Evolutionary conservation across 306 rosid genomes (phyloP).

Genomic region (Trifolium pratense): DNA sequence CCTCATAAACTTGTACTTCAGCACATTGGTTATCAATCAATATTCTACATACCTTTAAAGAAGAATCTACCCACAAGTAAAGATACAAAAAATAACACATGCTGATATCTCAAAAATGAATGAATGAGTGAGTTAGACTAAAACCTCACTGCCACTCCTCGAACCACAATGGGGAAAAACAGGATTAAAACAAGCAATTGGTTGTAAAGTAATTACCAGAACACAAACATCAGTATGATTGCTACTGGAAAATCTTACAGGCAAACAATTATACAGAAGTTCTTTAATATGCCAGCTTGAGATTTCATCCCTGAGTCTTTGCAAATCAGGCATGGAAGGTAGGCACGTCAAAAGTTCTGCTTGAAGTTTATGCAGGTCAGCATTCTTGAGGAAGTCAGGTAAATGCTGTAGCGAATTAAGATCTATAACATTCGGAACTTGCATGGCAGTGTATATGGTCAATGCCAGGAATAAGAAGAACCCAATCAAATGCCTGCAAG

Average conservation of each 20-base stretch:
- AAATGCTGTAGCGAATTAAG: conserved; percentile 70
- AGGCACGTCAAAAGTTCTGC: conserved; percentile 74
- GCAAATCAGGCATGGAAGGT: conserved; percentile 80
- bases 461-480: conserved; percentile 88
- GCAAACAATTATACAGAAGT: conserved; percentile 83
- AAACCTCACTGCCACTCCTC: conserved; percentile 24
- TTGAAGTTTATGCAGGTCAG: conserved; percentile 78
- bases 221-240: conserved; percentile 80
- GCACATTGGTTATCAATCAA: conserved; percentile 16
- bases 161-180: not conserved
- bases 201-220: conserved; percentile 60
- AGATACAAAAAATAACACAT: conserved; percentile 4
- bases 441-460: conserved; percentile 87
- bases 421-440: conserved; percentile 82
- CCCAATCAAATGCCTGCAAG: conserved; percentile 93
- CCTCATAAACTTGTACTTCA: conserved; percentile 15
- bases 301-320: conserved; percentile 65
- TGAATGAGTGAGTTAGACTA: conserved; percentile 23
- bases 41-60: not conserved
- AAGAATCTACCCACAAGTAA: conserved; percentile 10
- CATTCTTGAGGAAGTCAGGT: conserved; percentile 70
- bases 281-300: conserved; percentile 83
- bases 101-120: conserved; percentile 16
- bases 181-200: conserved; percentile 13
- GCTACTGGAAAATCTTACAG: conserved; percentile 74